Base-by-base conservation (phyloP, 2,329 filamentous ascomycete genomes). In the Simplicillium aogashimaense region DNA sequence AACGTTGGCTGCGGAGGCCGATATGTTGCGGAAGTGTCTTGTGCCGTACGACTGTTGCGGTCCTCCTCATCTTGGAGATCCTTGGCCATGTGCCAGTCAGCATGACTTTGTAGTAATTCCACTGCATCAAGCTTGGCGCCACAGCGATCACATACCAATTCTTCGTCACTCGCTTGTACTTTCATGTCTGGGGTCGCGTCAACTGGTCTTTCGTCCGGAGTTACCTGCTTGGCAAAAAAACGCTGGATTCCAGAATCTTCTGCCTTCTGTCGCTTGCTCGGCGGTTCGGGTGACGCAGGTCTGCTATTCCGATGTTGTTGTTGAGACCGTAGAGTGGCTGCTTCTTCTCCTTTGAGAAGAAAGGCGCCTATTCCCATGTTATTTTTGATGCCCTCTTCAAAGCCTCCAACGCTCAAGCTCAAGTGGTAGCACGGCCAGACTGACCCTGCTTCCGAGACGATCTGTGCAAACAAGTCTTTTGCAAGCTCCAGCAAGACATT, bases 61-160 rank as follows among this genome's bases (percentile, higher is more conserved):
- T 25, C 15, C 63, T 83, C 73, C 42, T 70, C 60, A 3, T 79
- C 73, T 47, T 89, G 81, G 25, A 98, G 70, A 50, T 90, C 84
- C 62, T 85, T 86, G 35, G 92, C 92, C 62, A 95, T 83, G 63
- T 98, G 92, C 82, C 89, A 97, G 59, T 98, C 92, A 40, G 82
- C 70, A 58, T 98, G 92, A 61, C 85, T 89, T 48, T 80, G 74
- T 36, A 78, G 55, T 50, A 74, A 72, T 41, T 81, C 75, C 18
- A 66, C 55, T 31, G 69, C 65, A 11, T 70, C 66, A 29, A 92
- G 66, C n/a, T 58, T 55, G 51, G 73, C 70, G 43, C 73, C 70
- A 59, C 88, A 95, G 46, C 77, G 76, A 37, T 66, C 56, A 58
- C 87, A 94, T 32, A 59, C 51, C 50, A 67, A 62, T 31, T 45